Evolutionary conservation across 306 rosid genomes (phyloP).

Genomic region (Begonia masoniana): DNA sequence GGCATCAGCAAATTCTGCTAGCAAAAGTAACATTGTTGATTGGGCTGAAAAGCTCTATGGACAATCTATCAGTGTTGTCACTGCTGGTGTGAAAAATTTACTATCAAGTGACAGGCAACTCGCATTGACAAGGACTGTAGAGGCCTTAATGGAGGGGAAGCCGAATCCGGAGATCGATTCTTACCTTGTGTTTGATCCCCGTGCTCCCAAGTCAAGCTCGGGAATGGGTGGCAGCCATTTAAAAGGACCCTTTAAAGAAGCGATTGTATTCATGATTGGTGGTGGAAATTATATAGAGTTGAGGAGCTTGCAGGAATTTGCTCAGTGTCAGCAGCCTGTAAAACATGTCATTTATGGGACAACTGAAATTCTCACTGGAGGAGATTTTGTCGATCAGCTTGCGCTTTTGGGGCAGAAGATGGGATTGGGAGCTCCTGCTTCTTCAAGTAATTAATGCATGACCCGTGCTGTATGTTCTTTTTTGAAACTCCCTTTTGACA

Average conservation of each 20-base stretch:
- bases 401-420: slow-evolving; percentile 74
- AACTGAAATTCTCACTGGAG: slow-evolving; percentile 88
- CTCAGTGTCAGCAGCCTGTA: slow-evolving; percentile 62
- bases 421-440: slow-evolving; percentile 62
- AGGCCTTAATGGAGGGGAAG: slow-evolving; percentile 86
- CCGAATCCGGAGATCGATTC: slow-evolving; percentile 88
- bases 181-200: slow-evolving; percentile 77
- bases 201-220: slow-evolving; percentile 66
- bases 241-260: slow-evolving; percentile 93
- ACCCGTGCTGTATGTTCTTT: slow-evolving; percentile 6
- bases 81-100: slow-evolving; percentile 92
- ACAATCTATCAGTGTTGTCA: slow-evolving; percentile 83
- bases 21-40: slow-evolving; percentile 85
- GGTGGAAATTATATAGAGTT: slow-evolving; percentile 94
- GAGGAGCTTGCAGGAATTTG: slow-evolving; percentile 79
- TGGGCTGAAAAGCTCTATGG: slow-evolving; percentile 98
- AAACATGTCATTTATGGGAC: slow-evolving; percentile 85
- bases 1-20: slow-evolving; percentile 83
- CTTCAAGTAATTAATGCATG: slow-evolving; percentile 38
- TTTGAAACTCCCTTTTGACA: no score
- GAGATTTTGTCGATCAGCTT: slow-evolving; percentile 86
- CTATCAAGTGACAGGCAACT: slow-evolving; percentile 84
- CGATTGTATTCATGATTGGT: slow-evolving; percentile 90
- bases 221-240: slow-evolving; percentile 62
- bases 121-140: slow-evolving; percentile 87